These are phyloP conservation scores for Cicer cuneatum DNA, from an alignment of 306 rosid species.

Conservation along the genomic window DNA sequence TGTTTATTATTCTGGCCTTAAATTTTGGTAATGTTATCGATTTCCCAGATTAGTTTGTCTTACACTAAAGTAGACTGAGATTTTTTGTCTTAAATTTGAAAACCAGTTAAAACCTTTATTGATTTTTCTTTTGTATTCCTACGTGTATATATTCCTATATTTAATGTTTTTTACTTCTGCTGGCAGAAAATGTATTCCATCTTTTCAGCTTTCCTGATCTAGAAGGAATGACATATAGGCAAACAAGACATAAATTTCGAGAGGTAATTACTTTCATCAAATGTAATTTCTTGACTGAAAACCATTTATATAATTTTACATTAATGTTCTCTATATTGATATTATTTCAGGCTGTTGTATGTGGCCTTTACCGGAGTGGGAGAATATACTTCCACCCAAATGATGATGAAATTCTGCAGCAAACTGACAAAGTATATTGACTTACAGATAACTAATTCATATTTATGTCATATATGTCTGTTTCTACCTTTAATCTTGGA, in stretches of 20 bases:
- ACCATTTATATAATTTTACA: slow-evolving; percentile 32
- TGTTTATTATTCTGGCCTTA: slow-evolving; percentile 27
- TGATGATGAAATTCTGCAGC: slow-evolving; percentile 75
- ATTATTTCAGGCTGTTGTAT: slow-evolving; percentile 78
- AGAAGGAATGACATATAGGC: slow-evolving; percentile 71
- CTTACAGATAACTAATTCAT: slow-evolving; percentile 14
- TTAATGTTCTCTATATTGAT: slow-evolving; percentile 39
- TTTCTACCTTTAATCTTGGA: slow-evolving; percentile 18
- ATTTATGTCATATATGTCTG: slow-evolving; percentile 15
- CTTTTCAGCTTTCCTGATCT: slow-evolving; percentile 72
- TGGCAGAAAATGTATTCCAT: slow-evolving; percentile 91
- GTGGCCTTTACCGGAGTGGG: slow-evolving; percentile 88
- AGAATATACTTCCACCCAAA: slow-evolving; percentile 85
- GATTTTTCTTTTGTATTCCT: neutral
- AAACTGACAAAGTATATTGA: slow-evolving; percentile 83
- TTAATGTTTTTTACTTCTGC: slow-evolving; percentile 43
- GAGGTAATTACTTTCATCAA: slow-evolving; percentile 60
- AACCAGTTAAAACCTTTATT: slow-evolving; percentile 35
- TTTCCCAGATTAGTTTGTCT: slow-evolving; percentile 36
- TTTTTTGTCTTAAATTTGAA: slow-evolving; percentile 26
- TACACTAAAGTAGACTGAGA: slow-evolving; percentile 21
- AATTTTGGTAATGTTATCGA: slow-evolving; percentile 19
- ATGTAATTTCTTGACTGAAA: slow-evolving; percentile 31
- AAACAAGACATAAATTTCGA: slow-evolving; percentile 65
- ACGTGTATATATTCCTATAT: slow-evolving; percentile 17